Base-by-base conservation (phyloP, 495 filamentous ascomycete species). In the Hapsidospora chrysogenum region DNA sequence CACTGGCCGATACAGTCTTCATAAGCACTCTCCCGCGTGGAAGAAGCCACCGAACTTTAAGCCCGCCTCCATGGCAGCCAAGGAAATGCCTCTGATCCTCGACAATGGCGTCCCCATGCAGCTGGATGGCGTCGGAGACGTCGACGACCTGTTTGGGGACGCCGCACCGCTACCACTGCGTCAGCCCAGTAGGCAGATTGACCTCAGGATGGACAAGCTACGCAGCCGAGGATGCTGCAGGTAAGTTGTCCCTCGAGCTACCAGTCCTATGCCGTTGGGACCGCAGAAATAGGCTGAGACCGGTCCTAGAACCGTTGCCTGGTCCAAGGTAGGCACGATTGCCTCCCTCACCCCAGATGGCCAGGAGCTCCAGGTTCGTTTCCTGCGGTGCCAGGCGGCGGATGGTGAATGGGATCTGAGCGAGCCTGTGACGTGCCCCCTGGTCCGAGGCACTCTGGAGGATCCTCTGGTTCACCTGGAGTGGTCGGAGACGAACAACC, bases 321-420 rank as follows among this genome's bases (percentile, higher is more conserved):
- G 92, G 92, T 94, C 89, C 13, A 82, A 77, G 38, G 62, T 74
- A 48, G 89, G 89, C 37, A 84, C 75, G 45, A 80, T 96, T 51
- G 87, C 87, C 19, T 76, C 76, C 37, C 78, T 96, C 44, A 68
- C 75, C 16, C 53, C 68, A n/a, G 72, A 81, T 51, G 76, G 78
- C 16, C 64, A 64, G 16, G 63, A 61, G 4, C 60, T 95, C 20
- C 70, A 76, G 40, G 58, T 92, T 9, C 71, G 76, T 32, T 74
- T 80, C 51, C 62, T 96, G 7, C 64, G 69, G 17, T 79, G 77
- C 42, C 66, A 72, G 39, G 68, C 75, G 1, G 63, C 75, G 10
- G 71, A 78, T 57, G 82, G 80, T 0, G 64, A 63, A 39, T 96
- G 85, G 81, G 61, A 57, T n/a, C 59, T 96, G 23, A 83, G 78